Conservation (phyloP, 2,329 filamentous ascomycete species). For the Calonectria montana region DNA sequence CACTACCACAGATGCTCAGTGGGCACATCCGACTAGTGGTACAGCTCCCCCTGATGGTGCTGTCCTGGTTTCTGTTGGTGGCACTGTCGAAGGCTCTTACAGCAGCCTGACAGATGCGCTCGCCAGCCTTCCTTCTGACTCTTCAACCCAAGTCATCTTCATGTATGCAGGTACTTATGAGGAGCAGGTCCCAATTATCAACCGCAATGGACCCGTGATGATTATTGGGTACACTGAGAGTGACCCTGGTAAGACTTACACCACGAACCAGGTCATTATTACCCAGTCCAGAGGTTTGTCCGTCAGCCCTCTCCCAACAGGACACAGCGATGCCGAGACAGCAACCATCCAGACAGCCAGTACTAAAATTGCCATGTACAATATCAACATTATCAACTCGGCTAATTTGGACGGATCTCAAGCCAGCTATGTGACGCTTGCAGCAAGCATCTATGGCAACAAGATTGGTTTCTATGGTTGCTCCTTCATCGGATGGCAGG, state of each 20-base stretch:
- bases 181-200: conserved; percentile 56
- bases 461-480: conserved; percentile 51
- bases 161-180: conserved; percentile 62
- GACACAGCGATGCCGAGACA: conserved; percentile 37
- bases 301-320: conserved; percentile 24
- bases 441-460: conserved; percentile 46
- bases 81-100: conserved; percentile 39
- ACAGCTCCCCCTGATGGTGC: conserved; percentile 53
- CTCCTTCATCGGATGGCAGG: conserved; percentile 59
- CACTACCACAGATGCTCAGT: conserved; percentile 37
- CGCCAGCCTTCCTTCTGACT: conserved; percentile 38
- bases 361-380: conserved; percentile 65
- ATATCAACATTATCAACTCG: conserved; percentile 63
- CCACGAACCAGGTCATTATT: conserved; percentile 27
- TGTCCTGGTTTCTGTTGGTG: conserved; percentile 52
- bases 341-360: conserved; percentile 30
- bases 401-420: conserved; percentile 49
- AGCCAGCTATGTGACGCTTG: conserved; percentile 56
- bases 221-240: conserved; percentile 33
- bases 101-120: conserved; percentile 45
- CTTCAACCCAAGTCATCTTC: conserved; percentile 48
- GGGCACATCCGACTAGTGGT: conserved; percentile 52
- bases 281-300: conserved; percentile 33
- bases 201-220: conserved; percentile 29
- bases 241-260: conserved; percentile 39